These are phyloP conservation scores for Hypoxylon sp. DNA, from an alignment of 2,329 filamentous ascomycete genomes.

Conservation along the genomic window DNA sequence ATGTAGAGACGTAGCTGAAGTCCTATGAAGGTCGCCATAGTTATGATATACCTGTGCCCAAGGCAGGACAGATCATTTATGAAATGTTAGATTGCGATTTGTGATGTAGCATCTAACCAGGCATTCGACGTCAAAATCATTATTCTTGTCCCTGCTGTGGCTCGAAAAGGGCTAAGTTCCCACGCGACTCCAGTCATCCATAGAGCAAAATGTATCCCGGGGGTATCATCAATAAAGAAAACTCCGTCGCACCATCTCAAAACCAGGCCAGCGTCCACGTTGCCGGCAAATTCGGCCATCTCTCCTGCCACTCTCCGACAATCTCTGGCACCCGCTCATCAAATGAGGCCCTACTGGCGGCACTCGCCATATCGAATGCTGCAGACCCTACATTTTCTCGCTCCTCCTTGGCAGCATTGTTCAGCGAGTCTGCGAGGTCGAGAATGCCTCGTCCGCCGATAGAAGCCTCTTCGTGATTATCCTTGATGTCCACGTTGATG, in stretches of 20 bases:
- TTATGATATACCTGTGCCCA: neutral
- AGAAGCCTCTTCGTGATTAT: slow-evolving; percentile 96
- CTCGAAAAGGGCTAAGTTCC: neutral
- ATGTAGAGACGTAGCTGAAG: neutral
- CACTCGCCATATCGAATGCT: slow-evolving; percentile 77
- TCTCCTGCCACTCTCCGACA: slow-evolving; percentile 91
- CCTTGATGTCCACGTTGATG: slow-evolving; percentile 98
- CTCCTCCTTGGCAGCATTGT: slow-evolving; percentile 83
- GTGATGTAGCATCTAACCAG: neutral
- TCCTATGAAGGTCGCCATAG: neutral
- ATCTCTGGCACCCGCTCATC: slow-evolving; percentile 95
- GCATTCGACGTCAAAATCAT: neutral
- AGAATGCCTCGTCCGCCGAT: slow-evolving; percentile 92
- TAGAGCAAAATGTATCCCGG: slow-evolving; percentile 41
- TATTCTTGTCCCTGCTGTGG: neutral
- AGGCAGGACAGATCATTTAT: neutral
- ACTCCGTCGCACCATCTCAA: slow-evolving; percentile 57
- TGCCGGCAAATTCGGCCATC: slow-evolving; percentile 90
- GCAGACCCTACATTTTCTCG: slow-evolving; percentile 72
- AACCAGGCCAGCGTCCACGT: slow-evolving; percentile 98
- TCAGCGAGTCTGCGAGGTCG: slow-evolving; percentile 87
- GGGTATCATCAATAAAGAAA: slow-evolving; percentile 49
- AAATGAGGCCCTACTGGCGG: slow-evolving; percentile 78
- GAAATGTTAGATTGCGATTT: neutral
- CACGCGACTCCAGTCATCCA: slow-evolving; percentile 8